These are phyloP conservation scores for Russula dissimulans DNA, from an alignment of 768 basidiomycete genomes.

Conservation along the genomic window DNA sequence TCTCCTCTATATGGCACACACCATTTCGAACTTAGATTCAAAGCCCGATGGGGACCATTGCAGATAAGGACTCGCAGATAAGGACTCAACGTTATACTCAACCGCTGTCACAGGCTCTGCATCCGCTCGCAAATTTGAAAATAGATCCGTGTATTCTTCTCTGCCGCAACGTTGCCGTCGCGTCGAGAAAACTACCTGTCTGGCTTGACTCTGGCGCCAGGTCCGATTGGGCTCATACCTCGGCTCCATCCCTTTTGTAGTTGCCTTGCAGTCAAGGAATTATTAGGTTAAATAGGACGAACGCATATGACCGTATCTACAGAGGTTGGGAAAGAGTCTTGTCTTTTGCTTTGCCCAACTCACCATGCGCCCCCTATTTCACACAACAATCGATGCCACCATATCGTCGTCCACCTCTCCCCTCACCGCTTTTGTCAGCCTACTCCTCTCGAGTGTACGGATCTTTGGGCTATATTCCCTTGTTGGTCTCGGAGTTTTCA, in stretches of 20 bases:
- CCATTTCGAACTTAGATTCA: too few species aligned
- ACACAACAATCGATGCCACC: neutral
- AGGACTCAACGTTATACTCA: neutral
- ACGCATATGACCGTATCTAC: neutral
- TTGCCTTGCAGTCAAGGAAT: neutral
- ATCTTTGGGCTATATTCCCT: neutral
- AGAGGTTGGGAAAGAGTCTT: neutral
- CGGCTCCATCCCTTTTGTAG: neutral
- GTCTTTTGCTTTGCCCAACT: neutral
- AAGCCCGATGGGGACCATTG: too few species aligned
- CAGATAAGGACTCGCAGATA: neutral
- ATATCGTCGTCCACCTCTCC: neutral
- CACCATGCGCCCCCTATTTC: conserved; percentile 11
- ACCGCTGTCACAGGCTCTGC: too few species aligned
- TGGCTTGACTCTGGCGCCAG: neutral
- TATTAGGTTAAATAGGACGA: conserved; percentile 6
- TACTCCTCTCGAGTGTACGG: conserved; percentile 4
- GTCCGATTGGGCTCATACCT: neutral
- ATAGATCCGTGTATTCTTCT: too few species aligned
- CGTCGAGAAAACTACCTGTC: neutral
- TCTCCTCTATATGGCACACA: too few species aligned
- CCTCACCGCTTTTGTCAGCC: neutral
- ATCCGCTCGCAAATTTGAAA: neutral
- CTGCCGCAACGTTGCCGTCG: neutral
- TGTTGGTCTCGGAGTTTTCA: neutral